phyloP scores from a whole-genome alignment of 139 green algal species.

The Coelastrella sp. region DNA sequence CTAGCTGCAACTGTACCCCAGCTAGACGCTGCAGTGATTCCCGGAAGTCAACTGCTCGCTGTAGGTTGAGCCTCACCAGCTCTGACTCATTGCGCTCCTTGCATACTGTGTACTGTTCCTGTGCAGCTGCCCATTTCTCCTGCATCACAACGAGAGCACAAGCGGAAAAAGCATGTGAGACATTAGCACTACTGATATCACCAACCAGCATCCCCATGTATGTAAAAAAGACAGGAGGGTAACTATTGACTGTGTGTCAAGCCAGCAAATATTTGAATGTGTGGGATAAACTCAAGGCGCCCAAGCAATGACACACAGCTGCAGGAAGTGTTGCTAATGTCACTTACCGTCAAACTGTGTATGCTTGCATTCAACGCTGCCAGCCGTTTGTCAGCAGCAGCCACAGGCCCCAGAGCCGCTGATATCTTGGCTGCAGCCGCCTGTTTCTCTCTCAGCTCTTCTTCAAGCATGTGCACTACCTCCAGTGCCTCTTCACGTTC shows the following conservation, averaged over 20 bases:
- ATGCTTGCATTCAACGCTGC: background rate
- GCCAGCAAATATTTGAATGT: too few species aligned
- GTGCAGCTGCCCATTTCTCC: constrained; percentile 48
- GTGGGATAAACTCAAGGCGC: too few species aligned
- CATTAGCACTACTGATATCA: too few species aligned
- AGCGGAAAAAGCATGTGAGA: too few species aligned
- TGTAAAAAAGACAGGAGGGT: too few species aligned
- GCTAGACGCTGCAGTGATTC: constrained; percentile 35
- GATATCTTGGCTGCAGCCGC: constrained; percentile 37
- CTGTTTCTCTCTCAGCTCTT: constrained; percentile 57
- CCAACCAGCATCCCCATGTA: too few species aligned
- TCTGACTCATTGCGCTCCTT: constrained; percentile 64
- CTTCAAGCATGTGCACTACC: constrained; percentile 50
- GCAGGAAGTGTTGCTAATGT: too few species aligned
- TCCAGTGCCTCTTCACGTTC: constrained; percentile 58
- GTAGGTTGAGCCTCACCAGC: constrained; percentile 46
- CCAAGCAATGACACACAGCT: too few species aligned
- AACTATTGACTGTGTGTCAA: too few species aligned
- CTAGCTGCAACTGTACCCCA: constrained; percentile 39
- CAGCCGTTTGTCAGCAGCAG: constrained; percentile 10
- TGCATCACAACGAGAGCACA: constrained; percentile 1
- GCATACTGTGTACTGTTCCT: constrained; percentile 45
- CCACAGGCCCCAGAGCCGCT: constrained; percentile 16
- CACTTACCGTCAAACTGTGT: constrained; percentile 9
- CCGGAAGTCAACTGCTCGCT: constrained; percentile 51